phyloP scores from a whole-genome alignment of 345 rosid genomes.

The Cochlearia excelsa region DNA sequence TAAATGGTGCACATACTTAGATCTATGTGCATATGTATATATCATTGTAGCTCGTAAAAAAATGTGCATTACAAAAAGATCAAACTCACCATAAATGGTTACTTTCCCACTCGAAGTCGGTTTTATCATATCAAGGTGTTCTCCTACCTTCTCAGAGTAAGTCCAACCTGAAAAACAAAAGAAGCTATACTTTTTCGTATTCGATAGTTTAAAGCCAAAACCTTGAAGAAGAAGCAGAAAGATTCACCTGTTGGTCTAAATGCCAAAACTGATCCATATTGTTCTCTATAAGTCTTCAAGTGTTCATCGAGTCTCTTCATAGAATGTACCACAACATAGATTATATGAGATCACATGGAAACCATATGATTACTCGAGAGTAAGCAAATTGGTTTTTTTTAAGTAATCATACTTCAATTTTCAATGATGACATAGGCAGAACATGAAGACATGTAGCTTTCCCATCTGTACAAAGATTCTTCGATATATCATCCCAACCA shows the following conservation, averaged over 20 bases:
- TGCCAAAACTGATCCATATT: conserved; percentile 55
- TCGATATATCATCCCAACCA: conserved; percentile 63
- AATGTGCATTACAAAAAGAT: conserved; percentile 9
- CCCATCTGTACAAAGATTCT: conserved; percentile 57
- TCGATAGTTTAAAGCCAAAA: background rate
- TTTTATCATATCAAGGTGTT: conserved; percentile 57
- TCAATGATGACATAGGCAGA: conserved; percentile 63
- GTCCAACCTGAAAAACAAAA: conserved; percentile 59
- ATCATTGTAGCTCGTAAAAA: conserved; percentile 6
- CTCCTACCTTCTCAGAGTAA: conserved; percentile 57
- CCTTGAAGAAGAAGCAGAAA: background rate
- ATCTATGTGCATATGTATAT: background rate
- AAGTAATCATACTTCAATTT: conserved; percentile 47
- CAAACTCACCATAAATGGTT: conserved; percentile 65
- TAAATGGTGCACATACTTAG: background rate
- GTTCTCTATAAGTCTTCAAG: conserved; percentile 45
- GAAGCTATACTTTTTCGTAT: background rate
- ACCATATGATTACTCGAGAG: background rate
- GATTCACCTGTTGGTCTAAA: conserved; percentile 75
- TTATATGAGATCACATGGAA: background rate
- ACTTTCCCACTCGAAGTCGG: conserved; percentile 57
- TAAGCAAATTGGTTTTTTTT: conserved; percentile 13
- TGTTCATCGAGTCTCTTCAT: conserved; percentile 52
- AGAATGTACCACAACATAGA: conserved; percentile 5
- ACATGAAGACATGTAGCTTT: conserved; percentile 67